A percentile compares a stretch with the other conserved stretches of the same genome.
Evolutionary conservation across 2,329 filamentous ascomycete species (phyloP).

Genomic region (Aurifilum marmelostoma): DNA sequence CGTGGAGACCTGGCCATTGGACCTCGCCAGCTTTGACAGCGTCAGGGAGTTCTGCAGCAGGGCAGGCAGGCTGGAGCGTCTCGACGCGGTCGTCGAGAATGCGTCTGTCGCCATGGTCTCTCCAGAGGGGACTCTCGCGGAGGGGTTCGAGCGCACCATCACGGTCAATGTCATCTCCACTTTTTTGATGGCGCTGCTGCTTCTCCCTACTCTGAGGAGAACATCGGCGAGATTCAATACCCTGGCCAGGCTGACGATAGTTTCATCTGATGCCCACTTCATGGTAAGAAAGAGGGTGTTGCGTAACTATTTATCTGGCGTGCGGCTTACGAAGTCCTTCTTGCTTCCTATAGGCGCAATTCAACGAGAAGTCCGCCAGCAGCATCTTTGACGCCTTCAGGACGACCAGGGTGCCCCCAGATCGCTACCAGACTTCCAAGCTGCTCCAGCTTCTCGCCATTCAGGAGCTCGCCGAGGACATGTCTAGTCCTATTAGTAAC

Average conservation of each 20-base stretch:
- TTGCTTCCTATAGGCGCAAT: slow-evolving; percentile 35
- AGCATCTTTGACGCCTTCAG: slow-evolving; percentile 42
- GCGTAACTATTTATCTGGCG: slow-evolving; percentile 3
- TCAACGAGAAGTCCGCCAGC: slow-evolving; percentile 39
- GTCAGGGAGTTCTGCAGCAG: slow-evolving; percentile 46
- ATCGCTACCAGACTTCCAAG: slow-evolving; percentile 43
- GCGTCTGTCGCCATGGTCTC: slow-evolving; percentile 39
- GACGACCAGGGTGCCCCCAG: slow-evolving; percentile 33
- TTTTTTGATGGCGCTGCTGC: slow-evolving; percentile 46
- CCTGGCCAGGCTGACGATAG: slow-evolving; percentile 43
- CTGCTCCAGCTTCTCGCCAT: slow-evolving; percentile 39
- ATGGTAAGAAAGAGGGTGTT: slow-evolving; percentile 31
- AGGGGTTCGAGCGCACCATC: slow-evolving; percentile 48
- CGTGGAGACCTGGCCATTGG: slow-evolving; percentile 55
- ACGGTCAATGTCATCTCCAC: slow-evolving; percentile 53
- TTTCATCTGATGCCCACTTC: slow-evolving; percentile 44
- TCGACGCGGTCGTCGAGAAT: slow-evolving; percentile 49
- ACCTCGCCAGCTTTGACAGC: slow-evolving; percentile 51
- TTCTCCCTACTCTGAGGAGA: slow-evolving; percentile 47
- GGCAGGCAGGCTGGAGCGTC: slow-evolving; percentile 39
- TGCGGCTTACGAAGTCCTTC: slow-evolving; percentile 24
- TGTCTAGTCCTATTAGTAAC: slow-evolving; percentile 31
- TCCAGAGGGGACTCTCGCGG: slow-evolving; percentile 31
- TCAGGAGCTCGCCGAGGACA: slow-evolving; percentile 41
- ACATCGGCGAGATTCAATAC: slow-evolving; percentile 40